Evolutionary conservation across 441 rosid genomes (phyloP).

Genomic region (Mallotus japonicus): DNA sequence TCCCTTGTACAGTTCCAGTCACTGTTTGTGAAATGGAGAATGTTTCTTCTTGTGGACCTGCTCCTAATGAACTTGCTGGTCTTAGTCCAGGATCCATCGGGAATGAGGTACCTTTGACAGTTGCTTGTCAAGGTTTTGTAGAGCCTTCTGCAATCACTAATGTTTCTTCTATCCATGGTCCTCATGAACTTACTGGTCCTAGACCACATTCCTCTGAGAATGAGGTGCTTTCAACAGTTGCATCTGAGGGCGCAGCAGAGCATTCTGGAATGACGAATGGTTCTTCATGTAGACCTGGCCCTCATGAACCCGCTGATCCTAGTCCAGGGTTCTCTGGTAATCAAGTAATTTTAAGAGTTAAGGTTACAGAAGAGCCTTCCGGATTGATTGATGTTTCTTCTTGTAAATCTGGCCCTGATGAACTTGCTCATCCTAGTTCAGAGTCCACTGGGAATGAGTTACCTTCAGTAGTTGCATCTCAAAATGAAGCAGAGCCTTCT

Average conservation of each 20-base stretch:
- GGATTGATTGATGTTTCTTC: background rate
- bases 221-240: background rate
- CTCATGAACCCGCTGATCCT: background rate
- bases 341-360: background rate
- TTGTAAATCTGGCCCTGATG: background rate
- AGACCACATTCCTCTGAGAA: background rate
- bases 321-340: background rate
- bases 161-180: background rate
- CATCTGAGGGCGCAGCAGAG: constrained; percentile 15
- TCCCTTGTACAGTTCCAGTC: constrained; percentile 29
- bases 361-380: background rate
- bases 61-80: constrained; percentile 19
- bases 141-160: background rate
- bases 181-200: background rate
- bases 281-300: no score
- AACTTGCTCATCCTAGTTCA: background rate
- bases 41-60: constrained; percentile 16
- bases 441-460: background rate
- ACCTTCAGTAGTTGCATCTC: background rate
- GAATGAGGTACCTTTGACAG: constrained; percentile 24
- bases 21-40: constrained; percentile 22
- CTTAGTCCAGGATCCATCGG: constrained; percentile 13
- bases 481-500: background rate
- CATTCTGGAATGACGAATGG: background rate
- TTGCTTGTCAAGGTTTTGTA: constrained; percentile 19